Base-by-base conservation (phyloP, 768 basidiomycete species). In the Suillus lakei region DNA sequence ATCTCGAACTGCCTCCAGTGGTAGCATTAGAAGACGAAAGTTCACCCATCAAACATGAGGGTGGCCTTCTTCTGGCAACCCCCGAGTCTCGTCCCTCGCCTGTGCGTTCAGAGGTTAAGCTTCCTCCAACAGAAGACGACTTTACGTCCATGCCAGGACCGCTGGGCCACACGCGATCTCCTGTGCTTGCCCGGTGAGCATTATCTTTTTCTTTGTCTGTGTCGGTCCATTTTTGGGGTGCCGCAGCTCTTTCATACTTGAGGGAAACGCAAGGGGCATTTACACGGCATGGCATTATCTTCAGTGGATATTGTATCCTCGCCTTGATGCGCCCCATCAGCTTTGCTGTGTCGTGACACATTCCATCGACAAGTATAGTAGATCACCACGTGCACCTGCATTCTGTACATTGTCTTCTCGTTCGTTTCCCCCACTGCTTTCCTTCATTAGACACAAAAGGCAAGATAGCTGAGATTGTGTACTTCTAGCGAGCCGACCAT, bases 401-500 rank as follows among this genome's bases (percentile, higher is more conserved):
- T 54, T 10, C 43, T 26, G 6, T 46, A 23, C 9, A 36, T 41
- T 23, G n/a, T 46, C 2, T 30, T 34, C 38, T 46, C 46, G 26
- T 32, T 46, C n/a, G 41, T 30, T 65, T 60, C 43, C 41, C 21
- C 21, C 28, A 56, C 54, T 64, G 26, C 34, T 23, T 18, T n/a
- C 21, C 15, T n/a, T 65, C 54, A 41, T 51, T 60, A 48, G 56
- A 23, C 15, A 32, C 23, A 5, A 41, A 58, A 16, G 39, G 62
- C 21, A 21, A 60, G 28, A 34, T 60, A 67, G 68, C 73, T 76
- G 59, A 76, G 26, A 53, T 39, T 1, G 18, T 3, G 44, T n/a
- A 18, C 26, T 56, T 67, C 39, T 70, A 86, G 85, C n/a, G 83
- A 80, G 65, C 82, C 82, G 10, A 81, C 85, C 0, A 79, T 84